Evolutionary conservation across 805 yeast genomes (phyloP), one percentile per base, ranked within the genome.

Genomic region (Spathaspora sp.): DNA sequence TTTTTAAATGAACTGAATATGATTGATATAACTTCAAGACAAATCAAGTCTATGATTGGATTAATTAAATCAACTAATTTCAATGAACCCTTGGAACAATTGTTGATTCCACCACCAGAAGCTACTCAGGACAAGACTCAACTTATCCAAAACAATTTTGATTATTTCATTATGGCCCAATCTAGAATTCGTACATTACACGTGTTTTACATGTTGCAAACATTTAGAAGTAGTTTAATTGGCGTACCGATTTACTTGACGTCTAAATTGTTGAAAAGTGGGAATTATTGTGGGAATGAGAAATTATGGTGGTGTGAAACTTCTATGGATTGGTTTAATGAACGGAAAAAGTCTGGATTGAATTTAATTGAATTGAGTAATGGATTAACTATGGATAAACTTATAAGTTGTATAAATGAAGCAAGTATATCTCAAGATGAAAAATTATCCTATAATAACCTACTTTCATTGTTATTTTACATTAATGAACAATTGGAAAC

Each of bases 401-500:
- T 48, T 9, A 32, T 31, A 14, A 43, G 18, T 26, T 35, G 28
- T 43, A 19, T 40, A 12, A 29, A 28, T 39, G 42, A 23, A 29
- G 11, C 14, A 4, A 16, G 18, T 35, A 14, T n/a, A 35, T 3
- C 28, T 10, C 43, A 11, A 8, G 79, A 64, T 49, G 65, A 72
- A 46, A 69, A 66, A 23, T 62, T 78, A 38, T 78, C 83, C 2
- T 69, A 75, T 63, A 73, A 79, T 51, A 78, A 86, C 16, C 57
- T 79, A 52, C 64, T 85, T 42, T 77, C 85, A 2, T 70, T 85
- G 54, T 68, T 87, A 54, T 76, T 86, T 69, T 80, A 86, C 17
- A 73, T 87, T 42, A 89, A 86, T 62, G 93, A 86, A 57, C 76
- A 74, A 57, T 82, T 87, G 39, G 84, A 81, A 62, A 63, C 69